Base-by-base conservation (phyloP, 345 rosid genomes). In the Kandelia obovata region DNA sequence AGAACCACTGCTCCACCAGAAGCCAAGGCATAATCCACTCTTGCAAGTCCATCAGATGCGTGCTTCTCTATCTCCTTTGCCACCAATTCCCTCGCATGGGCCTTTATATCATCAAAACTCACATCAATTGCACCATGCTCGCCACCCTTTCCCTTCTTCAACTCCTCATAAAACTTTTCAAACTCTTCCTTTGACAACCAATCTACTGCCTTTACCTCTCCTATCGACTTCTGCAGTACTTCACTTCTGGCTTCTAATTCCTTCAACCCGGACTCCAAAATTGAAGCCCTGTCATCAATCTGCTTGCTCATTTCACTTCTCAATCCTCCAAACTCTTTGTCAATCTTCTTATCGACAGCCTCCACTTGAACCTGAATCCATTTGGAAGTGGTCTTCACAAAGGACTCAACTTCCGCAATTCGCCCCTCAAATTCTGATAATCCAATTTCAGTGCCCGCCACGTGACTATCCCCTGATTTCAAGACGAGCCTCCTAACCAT, bases 1-100 rank as follows among this genome's bases (percentile, higher is more conserved):
- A 79, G 75, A 66, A 92, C 94, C 62, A 59, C 71, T 59, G 79
- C 99, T 52, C 99, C 99, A 74, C 88, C 88, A 2, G 86, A 71
- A 0, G 77, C 89, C 74, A 92, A 69, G 0, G 97, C 99, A 77
- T 85, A 87, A 26, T 95, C 99, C 62, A 81, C 85, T 73, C 79
- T 84, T 0, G 89, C 98, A 64, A 95, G 96, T 46, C 99, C 99
- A 86, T 95, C 98, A 0, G 99, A 87, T 3, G 92, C 94, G 79
- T 92, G 99, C 80, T 87, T 95, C 66, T 85, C 92, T 51, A 95
- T 90, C 79, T 92, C 99, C 77, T 84, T 89, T 83, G 82, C 79
- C 35, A 95, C 88, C 10, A 85, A 58, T 28, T 88, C 94, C 77
- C 91, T 86, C 5, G 98, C 99, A 78, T 87, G 89, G 1, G 82